phyloP scores from a whole-genome alignment of 2,329 filamentous ascomycete genomes.

The Neocucurbitaria cava region DNA sequence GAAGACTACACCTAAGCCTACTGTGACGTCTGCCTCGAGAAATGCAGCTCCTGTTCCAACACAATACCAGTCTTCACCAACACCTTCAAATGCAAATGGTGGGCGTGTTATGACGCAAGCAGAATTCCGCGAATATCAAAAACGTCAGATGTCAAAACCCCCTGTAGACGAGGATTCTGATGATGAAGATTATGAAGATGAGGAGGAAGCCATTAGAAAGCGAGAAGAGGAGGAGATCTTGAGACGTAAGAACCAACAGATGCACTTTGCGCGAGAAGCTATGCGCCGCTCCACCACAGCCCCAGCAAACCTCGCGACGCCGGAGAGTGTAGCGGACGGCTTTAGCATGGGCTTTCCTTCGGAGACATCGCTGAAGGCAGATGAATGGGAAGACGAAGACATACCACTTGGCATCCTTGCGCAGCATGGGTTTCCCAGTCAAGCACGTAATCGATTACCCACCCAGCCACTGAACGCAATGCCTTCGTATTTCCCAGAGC shows the following conservation, averaged over 20 bases:
- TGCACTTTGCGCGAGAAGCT: slow-evolving; percentile 42
- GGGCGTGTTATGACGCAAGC: slow-evolving; percentile 44
- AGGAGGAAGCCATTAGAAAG: slow-evolving; percentile 45
- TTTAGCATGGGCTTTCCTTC: slow-evolving; percentile 43
- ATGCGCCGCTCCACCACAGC: slow-evolving; percentile 46
- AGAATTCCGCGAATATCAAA: slow-evolving; percentile 42
- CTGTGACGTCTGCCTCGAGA: slow-evolving; percentile 8
- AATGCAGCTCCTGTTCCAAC: slow-evolving; percentile 12
- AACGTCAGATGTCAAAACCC: slow-evolving; percentile 34
- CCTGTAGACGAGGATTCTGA: slow-evolving; percentile 36
- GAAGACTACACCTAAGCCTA: slow-evolving; percentile 16
- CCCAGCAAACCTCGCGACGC: slow-evolving; percentile 22
- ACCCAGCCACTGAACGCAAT: slow-evolving; percentile 38
- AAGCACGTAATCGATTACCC: slow-evolving; percentile 32
- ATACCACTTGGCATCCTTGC: slow-evolving; percentile 48
- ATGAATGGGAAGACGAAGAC: slow-evolving; percentile 49
- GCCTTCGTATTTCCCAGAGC: slow-evolving; percentile 46
- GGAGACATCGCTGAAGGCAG: slow-evolving; percentile 43
- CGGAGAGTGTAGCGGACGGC: slow-evolving; percentile 25
- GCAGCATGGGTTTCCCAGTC: slow-evolving; percentile 46
- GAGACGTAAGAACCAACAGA: slow-evolving; percentile 43
- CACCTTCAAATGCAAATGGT: slow-evolving; percentile 13
- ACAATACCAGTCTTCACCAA: slow-evolving; percentile 17
- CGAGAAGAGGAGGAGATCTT: slow-evolving; percentile 42
- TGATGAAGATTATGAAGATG: slow-evolving; percentile 48